Conservation (phyloP, 495 filamentous ascomycete species). For the Copromyces sp. region DNA sequence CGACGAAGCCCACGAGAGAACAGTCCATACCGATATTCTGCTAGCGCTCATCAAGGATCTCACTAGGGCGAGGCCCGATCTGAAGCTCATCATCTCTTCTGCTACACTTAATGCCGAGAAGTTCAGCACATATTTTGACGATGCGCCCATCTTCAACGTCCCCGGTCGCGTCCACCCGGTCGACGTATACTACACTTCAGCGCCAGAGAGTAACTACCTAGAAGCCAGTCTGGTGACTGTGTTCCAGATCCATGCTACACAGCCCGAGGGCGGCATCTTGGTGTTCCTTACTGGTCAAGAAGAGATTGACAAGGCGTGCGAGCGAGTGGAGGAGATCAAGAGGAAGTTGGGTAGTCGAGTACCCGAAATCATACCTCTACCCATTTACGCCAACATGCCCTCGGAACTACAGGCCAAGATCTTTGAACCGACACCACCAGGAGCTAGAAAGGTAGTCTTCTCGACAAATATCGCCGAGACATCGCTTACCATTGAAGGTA, state of each 20-base stretch:
- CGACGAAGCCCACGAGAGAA: slow-evolving; percentile 94
- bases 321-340: slow-evolving; percentile 69
- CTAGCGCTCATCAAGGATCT: slow-evolving; percentile 90
- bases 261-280: slow-evolving; percentile 79
- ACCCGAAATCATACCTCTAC: slow-evolving; percentile 77
- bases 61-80: slow-evolving; percentile 70
- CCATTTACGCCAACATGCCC: slow-evolving; percentile 83
- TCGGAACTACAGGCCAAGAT: slow-evolving; percentile 81
- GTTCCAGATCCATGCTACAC: slow-evolving; percentile 91
- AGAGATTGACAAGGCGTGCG: slow-evolving; percentile 78
- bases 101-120: slow-evolving; percentile 94
- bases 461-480: slow-evolving; percentile 91
- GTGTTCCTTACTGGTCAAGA: slow-evolving; percentile 88
- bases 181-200: slow-evolving; percentile 83
- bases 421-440: slow-evolving; percentile 76
- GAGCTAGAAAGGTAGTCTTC: slow-evolving; percentile 74
- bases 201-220: slow-evolving; percentile 91
- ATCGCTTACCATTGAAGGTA: slow-evolving; percentile 78
- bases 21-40: slow-evolving; percentile 82
- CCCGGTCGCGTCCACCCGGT: slow-evolving; percentile 86
- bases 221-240: slow-evolving; percentile 86
- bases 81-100: slow-evolving; percentile 88
- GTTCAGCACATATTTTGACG: slow-evolving; percentile 87
- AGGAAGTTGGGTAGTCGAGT: slow-evolving; percentile 72
- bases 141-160: slow-evolving; percentile 92